Base-by-base conservation (phyloP, 2,329 filamentous ascomycete species). In the Plenodomus tracheiphilus region DNA sequence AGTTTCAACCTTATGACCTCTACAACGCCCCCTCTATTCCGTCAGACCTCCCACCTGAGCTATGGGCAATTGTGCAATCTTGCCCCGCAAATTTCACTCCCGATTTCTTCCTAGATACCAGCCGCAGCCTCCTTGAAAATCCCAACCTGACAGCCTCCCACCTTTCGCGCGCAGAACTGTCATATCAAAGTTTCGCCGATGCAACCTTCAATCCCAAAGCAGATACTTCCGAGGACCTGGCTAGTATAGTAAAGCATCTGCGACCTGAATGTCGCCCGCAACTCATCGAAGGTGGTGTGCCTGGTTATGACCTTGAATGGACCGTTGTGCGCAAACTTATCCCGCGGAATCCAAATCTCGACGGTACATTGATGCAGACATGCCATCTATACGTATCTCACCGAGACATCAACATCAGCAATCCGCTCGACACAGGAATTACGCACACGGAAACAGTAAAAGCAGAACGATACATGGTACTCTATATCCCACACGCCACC, bases 131-230 rank as follows among this genome's bases (percentile, higher is more conserved):
- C 47, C 82, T 93, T 56, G 81, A 81, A 58, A 92, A 93, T 62
- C 89, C 89, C 0, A 93, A 94, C 58, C 78, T 91, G 71, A 91
- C 90, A 56, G 89, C 88, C 0, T 85, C 81, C 15, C 88, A 87
- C 80, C 78, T 94, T 1, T 89, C 91, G 62, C 83, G 89, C 22
- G 89, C 89, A 39, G 89, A 94, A 62, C 85, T 93, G 20, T 78
- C 88, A 20, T 80, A 83, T 49, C 81, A 86, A 56, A 75, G 72
- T 51, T 68, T 75, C 47, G 66, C 66, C 11, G 72, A 70, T 56
- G 64, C 66, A 9, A 63, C 70, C 1, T 72, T 70, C 32, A 68
- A 71, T 19, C 62, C 64, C 2, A 51, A 64, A 4, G 62, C 67
- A 17, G 58, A 56, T 19, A 59, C 68, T 21, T 55, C 67, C 16